These are phyloP conservation scores for Mitragyna speciosa DNA, from an alignment of 257 asterid genomes.

Conservation along the genomic window DNA sequence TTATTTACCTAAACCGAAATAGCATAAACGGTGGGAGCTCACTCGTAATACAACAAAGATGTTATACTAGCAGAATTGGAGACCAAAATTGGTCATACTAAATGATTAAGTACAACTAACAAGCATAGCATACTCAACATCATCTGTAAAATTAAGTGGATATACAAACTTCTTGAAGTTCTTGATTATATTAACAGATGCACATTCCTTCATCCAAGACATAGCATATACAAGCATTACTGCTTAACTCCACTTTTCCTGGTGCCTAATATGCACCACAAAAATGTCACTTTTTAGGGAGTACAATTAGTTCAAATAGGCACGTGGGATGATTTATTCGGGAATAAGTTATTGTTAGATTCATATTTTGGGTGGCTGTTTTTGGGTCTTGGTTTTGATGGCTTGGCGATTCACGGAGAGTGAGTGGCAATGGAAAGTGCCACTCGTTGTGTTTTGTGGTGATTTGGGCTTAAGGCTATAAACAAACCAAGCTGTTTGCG, in stretches of 20 bases:
- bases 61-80: no score
- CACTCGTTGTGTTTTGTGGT: no score
- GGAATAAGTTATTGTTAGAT: neutral
- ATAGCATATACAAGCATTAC: neutral
- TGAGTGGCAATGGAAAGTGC: no score
- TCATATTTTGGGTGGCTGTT: no score
- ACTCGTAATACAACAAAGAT: no score
- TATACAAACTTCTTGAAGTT: neutral
- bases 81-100: no score
- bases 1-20: no score
- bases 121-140: neutral
- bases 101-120: neutral
- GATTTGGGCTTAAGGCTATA: no score
- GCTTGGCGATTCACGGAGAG: no score
- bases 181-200: slow-evolving; percentile 3
- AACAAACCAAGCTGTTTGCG: no score
- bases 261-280: neutral
- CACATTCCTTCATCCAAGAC: neutral
- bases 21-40: no score
- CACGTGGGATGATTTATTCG: neutral
- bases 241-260: neutral
- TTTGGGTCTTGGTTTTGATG: no score
- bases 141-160: neutral
- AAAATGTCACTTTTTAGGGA: neutral
- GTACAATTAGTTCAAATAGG: neutral